A percentile compares a stretch with the other conserved stretches of the same genome.
Evolutionary conservation across 192 early-diverging fungal species (phyloP).

Genomic region (Dissophora globulifera): DNA sequence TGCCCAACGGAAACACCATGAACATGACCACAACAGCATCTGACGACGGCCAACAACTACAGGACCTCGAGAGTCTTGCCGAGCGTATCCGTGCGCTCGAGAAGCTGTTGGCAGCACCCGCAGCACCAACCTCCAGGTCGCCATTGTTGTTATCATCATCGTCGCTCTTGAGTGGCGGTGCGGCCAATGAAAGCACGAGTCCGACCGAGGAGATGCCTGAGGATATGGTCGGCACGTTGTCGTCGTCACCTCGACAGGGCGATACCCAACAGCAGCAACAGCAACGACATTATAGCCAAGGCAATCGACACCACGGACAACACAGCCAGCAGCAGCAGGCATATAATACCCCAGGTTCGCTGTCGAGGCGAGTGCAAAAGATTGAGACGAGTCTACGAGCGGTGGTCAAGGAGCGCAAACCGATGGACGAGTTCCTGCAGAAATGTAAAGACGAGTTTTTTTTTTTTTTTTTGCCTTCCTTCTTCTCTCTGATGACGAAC

Average conservation of each 20-base stretch:
- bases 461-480: too few relatives aligned
- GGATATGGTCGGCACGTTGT: slow-evolving; percentile 33
- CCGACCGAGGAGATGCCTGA: slow-evolving; percentile 20
- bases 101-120: slow-evolving; percentile 10
- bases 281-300: not conserved
- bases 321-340: not conserved
- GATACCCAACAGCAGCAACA: not conserved
- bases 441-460: too few relatives aligned
- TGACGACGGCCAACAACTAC: slow-evolving; percentile 24
- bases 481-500: too few relatives aligned
- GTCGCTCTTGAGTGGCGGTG: too few relatives aligned
- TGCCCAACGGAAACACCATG: not conserved
- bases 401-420: slow-evolving; percentile 29
- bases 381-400: slow-evolving; percentile 30
- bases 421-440: slow-evolving; percentile 39
- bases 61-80: slow-evolving; percentile 47
- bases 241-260: not conserved
- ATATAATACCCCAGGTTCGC: slow-evolving; percentile 26
- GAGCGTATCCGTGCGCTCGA: slow-evolving; percentile 33
- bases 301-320: slow-evolving; percentile 4
- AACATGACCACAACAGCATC: not conserved
- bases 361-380: slow-evolving; percentile 41
- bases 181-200: slow-evolving; percentile 13
- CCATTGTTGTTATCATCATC: too few relatives aligned
- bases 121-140: not conserved